Evolutionary conservation across 176 grass and related monocot genomes (phyloP), one percentile per base, ranked within the genome.

Genomic region (Aegilops longissima): DNA sequence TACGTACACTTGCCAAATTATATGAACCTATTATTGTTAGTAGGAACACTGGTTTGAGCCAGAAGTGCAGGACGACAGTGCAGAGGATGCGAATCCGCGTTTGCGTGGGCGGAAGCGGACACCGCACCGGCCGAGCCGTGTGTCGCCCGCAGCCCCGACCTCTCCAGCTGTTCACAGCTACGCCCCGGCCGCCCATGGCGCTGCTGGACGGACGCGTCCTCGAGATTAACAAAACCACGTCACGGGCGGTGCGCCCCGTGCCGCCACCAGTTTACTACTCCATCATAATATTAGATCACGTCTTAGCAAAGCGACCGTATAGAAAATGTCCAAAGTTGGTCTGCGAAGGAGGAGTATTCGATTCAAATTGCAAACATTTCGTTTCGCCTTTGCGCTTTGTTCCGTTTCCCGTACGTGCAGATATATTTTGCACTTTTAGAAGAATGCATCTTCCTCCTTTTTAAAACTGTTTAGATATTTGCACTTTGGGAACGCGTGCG

Each of bases 101-200:
- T 25, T 73, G 36, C 4, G 35, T 40, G 9, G 69, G 12, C 36
- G 66, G 33, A 9, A 20, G 33, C 67, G 20, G 70, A 73, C 70
- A 29, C n/a, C n/a, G 72, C 72, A 49, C 72, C 23, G 72, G 45
- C 70, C 70, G 39, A 73, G 40, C 23, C 24, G 1, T 27, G 14
- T 76, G 44, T 76, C 24, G 17, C 73, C 73, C 27, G 40, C 73
- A 52, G n/a, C 23, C 47, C 73, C 73, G 42, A 76, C 44, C 40
- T 31, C 11, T 25, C 24, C 73, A 76, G 73, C 73, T 76, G 73
- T 33, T 39, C 38, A 73, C 70, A 73, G 70, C 70, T 73, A 11
- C 24, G 42, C 73, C 23, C 44, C 8, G 45, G 29, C 73, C 44
- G 73, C 73, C 73, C 45, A 54, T 52, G 13, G 13, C 23, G n/a